Base-by-base conservation (phyloP, 2,329 filamentous ascomycete genomes). In the Fusarium lyarnte region DNA sequence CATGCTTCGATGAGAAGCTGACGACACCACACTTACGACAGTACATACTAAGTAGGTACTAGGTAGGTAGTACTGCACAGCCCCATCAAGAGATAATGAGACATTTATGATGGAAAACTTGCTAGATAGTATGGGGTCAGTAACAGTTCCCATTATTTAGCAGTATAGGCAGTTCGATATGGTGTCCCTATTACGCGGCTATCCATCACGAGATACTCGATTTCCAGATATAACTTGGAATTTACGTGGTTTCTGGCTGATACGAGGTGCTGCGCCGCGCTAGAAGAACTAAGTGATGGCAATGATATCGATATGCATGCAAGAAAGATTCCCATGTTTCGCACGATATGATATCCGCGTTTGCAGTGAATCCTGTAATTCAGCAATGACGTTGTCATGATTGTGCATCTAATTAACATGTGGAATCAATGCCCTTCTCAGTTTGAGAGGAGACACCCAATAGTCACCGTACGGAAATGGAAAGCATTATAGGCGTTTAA, bases 261-360 rank as follows among this genome's bases (percentile, higher is more conserved):
- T 61, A 69, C 64, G 66, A 69, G 64, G 41, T 58, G 64, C 66
- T 69, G 64, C 64, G 66, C 58, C 66, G 64, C 66, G n/a, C n/a
- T 41, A 21, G 38, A 45, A 53, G 57, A 31, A 60, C 43, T 33
- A 58, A 49, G 45, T 31, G 25, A 46, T 43, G 53, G 51, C 38
- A 31, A 27, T 36, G 51, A 35, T 33, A 42, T 61, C 16, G n/a
- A 39, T 51, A 60, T 25, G 31, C 16, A 29, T 14, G 31, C 54
- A 58, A 38, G 42, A 58, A 36, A 17, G 42, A 58, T 31, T 27
- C 14, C 19, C 38, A 38, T 23, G 23, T 21, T 58, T 36, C 25
- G 29, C 27, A 35, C 19, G 41, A 49, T 36, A 52, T 35, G 39
- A 51, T 36, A 38, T 33, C 25, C 10, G 19, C 27, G 19, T 7